Evolutionary conservation across 179 eudicot genomes (phyloP), one percentile per base, ranked within the genome.

Genomic region (Heliamphora pulchella): DNA sequence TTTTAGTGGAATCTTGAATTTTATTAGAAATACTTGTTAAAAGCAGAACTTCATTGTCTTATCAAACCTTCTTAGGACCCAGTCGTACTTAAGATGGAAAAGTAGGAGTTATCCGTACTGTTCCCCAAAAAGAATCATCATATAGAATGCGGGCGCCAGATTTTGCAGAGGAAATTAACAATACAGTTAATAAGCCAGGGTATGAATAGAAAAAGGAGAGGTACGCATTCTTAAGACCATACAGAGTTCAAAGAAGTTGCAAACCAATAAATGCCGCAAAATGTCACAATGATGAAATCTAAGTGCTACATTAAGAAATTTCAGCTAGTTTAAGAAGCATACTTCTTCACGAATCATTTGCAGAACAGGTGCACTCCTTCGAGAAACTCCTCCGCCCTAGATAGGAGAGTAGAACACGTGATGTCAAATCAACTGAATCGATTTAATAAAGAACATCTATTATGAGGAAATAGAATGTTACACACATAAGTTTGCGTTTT

Each of bases 261-360:
- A 69, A 59, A 18, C 39, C 8, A 55, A 69, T 14, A 13, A 44
- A 68, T 44, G 53, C 70, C 11, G 10, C 17, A 61, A 61, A 46
- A 61, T 17, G 1, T 15, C 46, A 31, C 20, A 44, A 7, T 22
- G 5, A 53, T 7, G 1, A 6, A 71, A 58, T 31, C 48, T 71
- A 31, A 65, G 61, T 15, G n/a, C 4, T 51, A 22, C 48, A 66
- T 39, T 50, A 20, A 4, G 47, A 77, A 31, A 13, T 31, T 53
- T 44, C 46, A 71, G 68, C 43, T 47, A 76, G 71, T 69, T 86
- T 41, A 7, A 78, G 81, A 81, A 78, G 41, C 90, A 83, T 92
- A 95, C 98, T 86, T 95, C 95, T 86, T 93, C 98, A 48, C 98
- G 98, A 20, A 95, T 89, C 88, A 74, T 85, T 82, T 93, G 89